Evolutionary conservation across 2,329 filamentous ascomycete genomes (phyloP), one percentile per base, ranked within the genome.

Genomic region (Colletotrichum gigasporum): DNA sequence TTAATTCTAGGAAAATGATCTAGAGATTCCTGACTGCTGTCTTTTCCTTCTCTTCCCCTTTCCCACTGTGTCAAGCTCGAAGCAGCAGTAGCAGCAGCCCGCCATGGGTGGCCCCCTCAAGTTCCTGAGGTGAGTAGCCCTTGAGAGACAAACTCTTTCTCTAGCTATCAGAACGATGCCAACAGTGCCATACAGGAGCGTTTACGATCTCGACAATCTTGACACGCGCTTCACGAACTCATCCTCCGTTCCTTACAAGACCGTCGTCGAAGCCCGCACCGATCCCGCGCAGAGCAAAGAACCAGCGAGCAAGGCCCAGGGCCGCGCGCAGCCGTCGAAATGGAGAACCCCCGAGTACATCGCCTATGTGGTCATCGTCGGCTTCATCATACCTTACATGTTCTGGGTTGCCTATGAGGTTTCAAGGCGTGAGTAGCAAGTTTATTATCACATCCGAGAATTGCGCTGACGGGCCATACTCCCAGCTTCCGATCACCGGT

Each of bases 271-370:
- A 71, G 77, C 82, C 65, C 81, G 84, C 41, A 67, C 16, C 34
- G 74, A 73, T 63, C 74, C 69, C 44, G 74, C 71, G 56, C 70
- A 71, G 71, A 79, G 75, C 75, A 75, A 75, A 66, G 75, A 77
- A 64, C 73, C 76, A 69, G 76, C 76, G 58, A 76, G 80, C 69
- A 82, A 82, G 76, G 80, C 74, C 47, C 77, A 75, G 65, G 74
- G 72, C 41, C 75, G 76, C 72, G 84, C 76, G 58, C 83, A 86
- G 66, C 87, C 88, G 34, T 86, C 94, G 42, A 91, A 87, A 89
- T 99, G 95, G 95, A 87, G 85, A 22, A 96, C 94, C 0, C 85
- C 86, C 3, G 96, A 99, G 79, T 98, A 96, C 80, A 91, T 88
- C 74, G 70, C 94, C 56, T 98, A 99, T 80, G 91, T 90, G 70